These are phyloP conservation scores for Leccinum olivaceopallidum DNA, from an alignment of 768 basidiomycete genomes.

Conservation along the genomic window DNA sequence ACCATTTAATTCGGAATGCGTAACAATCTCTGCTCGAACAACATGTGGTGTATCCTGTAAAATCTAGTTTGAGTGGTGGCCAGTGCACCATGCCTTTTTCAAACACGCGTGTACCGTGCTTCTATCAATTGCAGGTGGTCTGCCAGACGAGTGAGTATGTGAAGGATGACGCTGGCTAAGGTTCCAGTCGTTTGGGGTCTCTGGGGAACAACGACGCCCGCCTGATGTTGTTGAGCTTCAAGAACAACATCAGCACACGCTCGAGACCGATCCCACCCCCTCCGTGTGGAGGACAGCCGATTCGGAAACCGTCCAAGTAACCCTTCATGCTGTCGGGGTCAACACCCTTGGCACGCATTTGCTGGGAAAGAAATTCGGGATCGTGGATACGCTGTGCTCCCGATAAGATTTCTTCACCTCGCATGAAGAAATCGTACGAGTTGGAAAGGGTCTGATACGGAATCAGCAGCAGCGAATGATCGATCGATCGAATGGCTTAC, in stretches of 20 bases:
- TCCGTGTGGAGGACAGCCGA: conserved; percentile 95
- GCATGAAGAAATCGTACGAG: conserved; percentile 99
- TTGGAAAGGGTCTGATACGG: conserved; percentile 77
- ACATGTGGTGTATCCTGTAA: conserved; percentile 20
- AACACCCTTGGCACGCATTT: conserved; percentile 86
- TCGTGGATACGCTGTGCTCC: conserved; percentile 99
- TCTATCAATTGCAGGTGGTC: neutral
- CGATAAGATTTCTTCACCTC: conserved; percentile 97
- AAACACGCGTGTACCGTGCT: neutral
- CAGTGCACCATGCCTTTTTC: conserved; percentile 7
- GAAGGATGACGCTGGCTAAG: conserved; percentile 40
- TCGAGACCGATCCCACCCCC: conserved; percentile 96
- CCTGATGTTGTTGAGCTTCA: conserved; percentile 95
- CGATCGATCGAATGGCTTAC: conserved; percentile 43
- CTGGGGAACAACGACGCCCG: conserved; percentile 93
- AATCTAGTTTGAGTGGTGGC: conserved; percentile 16
- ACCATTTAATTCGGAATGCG: conserved; percentile 30
- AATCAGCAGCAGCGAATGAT: conserved; percentile 8
- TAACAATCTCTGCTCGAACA: conserved; percentile 17
- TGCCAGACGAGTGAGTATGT: neutral
- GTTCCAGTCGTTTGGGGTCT: conserved; percentile 93
- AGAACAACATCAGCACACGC: conserved; percentile 95
- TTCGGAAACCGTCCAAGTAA: conserved; percentile 92
- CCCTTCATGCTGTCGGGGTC: conserved; percentile 90
- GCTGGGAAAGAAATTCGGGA: conserved; percentile 71